Evolutionary conservation across 345 rosid genomes (phyloP).

Genomic region (Hypericum perforatum): DNA sequence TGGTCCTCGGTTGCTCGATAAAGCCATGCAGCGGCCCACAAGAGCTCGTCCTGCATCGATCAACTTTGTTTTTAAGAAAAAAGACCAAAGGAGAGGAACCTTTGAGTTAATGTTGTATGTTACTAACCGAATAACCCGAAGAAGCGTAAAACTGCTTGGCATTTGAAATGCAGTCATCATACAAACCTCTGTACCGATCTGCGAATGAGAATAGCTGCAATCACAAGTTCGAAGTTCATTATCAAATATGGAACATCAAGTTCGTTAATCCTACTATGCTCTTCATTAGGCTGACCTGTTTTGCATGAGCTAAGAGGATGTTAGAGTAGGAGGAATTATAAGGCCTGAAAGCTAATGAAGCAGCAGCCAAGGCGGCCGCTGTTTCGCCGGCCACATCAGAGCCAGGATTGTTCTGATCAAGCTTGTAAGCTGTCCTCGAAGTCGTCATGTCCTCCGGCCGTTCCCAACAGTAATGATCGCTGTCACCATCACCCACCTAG

Average conservation of each 20-base stretch:
- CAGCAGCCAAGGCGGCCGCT: not conserved
- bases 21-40: slow-evolving; percentile 84
- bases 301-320: slow-evolving; percentile 33
- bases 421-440: not conserved
- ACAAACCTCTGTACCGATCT: slow-evolving; percentile 17
- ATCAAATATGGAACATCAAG: not conserved
- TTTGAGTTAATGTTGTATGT: too few species aligned
- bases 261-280: not conserved
- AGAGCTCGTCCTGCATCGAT: slow-evolving; percentile 56
- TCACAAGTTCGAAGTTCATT: too few species aligned
- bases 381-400: slow-evolving; percentile 3
- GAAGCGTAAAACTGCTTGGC: slow-evolving; percentile 21
- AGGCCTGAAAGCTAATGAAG: not conserved
- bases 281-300: slow-evolving; percentile 34
- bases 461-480: not conserved
- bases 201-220: slow-evolving; percentile 25
- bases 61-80: not conserved
- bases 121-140: slow-evolving; percentile 23
- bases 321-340: not conserved
- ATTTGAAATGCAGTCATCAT: slow-evolving; percentile 19
- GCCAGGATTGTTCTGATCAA: slow-evolving; percentile 1
- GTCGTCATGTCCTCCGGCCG: slow-evolving; percentile 2
- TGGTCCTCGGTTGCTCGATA: slow-evolving; percentile 55
- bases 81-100: not conserved
- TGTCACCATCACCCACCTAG: slow-evolving; percentile 1